Conservation (phyloP, 225 moss, liverwort and hornwort species). For the Ulota crispa region DNA sequence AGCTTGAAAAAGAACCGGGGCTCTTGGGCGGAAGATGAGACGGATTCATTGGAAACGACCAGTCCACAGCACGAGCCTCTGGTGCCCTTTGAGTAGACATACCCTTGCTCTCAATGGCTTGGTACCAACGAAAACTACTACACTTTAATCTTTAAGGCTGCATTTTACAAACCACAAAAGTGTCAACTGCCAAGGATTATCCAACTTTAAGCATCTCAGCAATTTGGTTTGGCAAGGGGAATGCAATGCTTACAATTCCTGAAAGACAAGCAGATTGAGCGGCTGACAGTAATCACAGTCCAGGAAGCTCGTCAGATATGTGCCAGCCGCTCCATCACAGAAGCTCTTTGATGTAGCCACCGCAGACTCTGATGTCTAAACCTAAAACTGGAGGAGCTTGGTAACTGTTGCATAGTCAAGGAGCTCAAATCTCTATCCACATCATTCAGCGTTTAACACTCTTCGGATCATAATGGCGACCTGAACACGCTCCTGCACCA, state of each 20-base stretch:
- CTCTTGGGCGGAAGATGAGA: conserved; percentile 61
- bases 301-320: conserved; percentile 24
- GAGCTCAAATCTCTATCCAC: neutral
- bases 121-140: neutral
- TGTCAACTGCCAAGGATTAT: no score
- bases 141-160: neutral
- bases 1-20: conserved; percentile 48
- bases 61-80: conserved; percentile 43
- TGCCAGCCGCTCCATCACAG: conserved; percentile 31
- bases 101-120: neutral
- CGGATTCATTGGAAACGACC: conserved; percentile 58
- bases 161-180: neutral
- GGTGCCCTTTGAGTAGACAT: conserved; percentile 37
- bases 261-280: conserved; percentile 14
- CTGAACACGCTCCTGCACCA: conserved; percentile 20
- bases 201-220: neutral
- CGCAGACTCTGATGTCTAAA: neutral
- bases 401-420: conserved; percentile 16
- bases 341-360: conserved; percentile 26
- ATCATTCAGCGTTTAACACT: conserved; percentile 10
- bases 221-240: neutral
- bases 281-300: conserved; percentile 18
- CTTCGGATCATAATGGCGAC: neutral
- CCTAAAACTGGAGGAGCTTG: conserved; percentile 3
- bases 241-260: conserved; percentile 20